Conservation (phyloP, 2,329 filamentous ascomycete species). For the Neofusicoccum sp. region DNA sequence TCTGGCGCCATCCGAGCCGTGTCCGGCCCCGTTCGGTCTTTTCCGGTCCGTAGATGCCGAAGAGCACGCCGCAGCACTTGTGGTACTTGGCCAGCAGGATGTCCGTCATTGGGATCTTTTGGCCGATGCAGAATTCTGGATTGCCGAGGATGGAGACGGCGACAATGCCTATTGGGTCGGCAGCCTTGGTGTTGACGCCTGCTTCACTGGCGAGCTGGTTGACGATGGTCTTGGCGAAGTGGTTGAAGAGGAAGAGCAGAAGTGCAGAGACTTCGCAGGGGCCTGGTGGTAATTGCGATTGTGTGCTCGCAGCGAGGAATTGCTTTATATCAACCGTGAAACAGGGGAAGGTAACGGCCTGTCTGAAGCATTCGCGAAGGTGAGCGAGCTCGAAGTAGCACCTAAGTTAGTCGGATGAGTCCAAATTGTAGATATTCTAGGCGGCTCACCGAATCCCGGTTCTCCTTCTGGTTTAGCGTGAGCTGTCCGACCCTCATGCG, state of each 20-base stretch:
- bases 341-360: conserved; percentile 2
- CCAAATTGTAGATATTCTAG: no score
- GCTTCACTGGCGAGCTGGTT: conserved; percentile 57
- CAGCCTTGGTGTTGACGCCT: conserved; percentile 46
- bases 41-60: conserved; percentile 78
- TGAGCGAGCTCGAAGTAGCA: conserved; percentile 26
- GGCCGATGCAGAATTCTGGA: conserved; percentile 4
- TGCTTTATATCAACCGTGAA: conserved; percentile 37
- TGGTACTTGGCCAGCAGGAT: conserved; percentile 88
- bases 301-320: conserved; percentile 23
- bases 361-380: conserved; percentile 28
- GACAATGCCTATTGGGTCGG: conserved; percentile 75
- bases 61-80: conserved; percentile 78
- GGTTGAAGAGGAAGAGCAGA: conserved; percentile 71
- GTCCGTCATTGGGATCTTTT: conserved; percentile 69
- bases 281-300: conserved; percentile 2
- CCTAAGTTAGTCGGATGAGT: background rate
- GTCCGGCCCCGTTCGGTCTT: conserved; percentile 55
- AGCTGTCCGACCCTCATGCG: conserved; percentile 38
- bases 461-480: conserved; percentile 32
- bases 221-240: conserved; percentile 73
- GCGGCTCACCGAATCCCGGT: conserved; percentile 25
- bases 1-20: conserved; percentile 36
- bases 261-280: conserved; percentile 26
- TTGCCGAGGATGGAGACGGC: conserved; percentile 41